Conservation (phyloP, 2,329 filamentous ascomycete species). For the Talaromyces sp. region DNA sequence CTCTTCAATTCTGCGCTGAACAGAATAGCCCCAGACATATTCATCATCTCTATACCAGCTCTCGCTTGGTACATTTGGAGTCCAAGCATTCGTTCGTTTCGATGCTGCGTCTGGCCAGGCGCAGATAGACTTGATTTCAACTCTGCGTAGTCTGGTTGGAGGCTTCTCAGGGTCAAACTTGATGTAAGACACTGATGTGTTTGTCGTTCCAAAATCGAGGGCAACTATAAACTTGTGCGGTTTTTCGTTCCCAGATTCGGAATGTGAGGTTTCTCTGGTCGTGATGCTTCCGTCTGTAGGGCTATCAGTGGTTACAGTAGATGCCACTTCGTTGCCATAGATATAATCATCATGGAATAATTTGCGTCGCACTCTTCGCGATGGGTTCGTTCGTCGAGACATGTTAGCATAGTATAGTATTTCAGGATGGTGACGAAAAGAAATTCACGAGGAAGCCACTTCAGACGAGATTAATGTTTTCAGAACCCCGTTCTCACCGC, state of each 20-base stretch:
- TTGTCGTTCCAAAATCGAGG: conserved; percentile 5
- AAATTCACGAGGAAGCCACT: too few relatives aligned
- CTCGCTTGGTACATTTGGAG: conserved; percentile 2
- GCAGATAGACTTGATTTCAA: not conserved
- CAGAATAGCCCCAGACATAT: conserved; percentile 6
- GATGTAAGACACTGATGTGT: conserved; percentile 1
- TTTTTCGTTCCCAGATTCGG: not conserved
- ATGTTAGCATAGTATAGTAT: too few relatives aligned
- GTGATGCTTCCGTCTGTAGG: not conserved
- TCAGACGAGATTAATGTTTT: too few relatives aligned
- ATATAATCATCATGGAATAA: not conserved
- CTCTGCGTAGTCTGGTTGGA: not conserved
- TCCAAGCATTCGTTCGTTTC: not conserved
- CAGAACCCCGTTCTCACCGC: not conserved
- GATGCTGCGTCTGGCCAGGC: not conserved
- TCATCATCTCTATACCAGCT: not conserved
- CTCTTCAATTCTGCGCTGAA: not conserved
- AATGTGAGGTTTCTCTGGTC: not conserved
- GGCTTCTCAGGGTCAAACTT: conserved; percentile 2
- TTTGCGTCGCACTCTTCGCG: not conserved
- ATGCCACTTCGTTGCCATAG: not conserved
- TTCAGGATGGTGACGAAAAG: too few relatives aligned
- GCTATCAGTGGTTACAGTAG: not conserved
- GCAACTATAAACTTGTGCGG: conserved; percentile 4
- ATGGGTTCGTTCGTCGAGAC: not conserved